These are phyloP conservation scores for Lactifluus echinatus DNA, from an alignment of 768 basidiomycete species.

Conservation along the genomic window DNA sequence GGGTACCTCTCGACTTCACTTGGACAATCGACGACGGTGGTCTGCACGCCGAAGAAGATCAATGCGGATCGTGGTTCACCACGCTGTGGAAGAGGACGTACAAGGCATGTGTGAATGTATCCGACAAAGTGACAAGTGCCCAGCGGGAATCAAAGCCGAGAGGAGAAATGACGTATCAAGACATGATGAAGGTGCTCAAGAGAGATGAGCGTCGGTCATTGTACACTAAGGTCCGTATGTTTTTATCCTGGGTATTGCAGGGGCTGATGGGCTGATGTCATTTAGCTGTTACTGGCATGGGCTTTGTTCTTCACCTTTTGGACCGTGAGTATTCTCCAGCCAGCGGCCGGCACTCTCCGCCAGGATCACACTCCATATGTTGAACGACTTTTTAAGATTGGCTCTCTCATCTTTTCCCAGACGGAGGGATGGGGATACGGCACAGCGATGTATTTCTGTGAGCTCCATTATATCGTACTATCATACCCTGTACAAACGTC, in stretches of 20 bases:
- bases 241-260: background rate
- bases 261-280: background rate
- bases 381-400: constrained; percentile 37
- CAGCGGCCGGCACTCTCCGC: background rate
- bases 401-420: constrained; percentile 55
- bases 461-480: constrained; percentile 19
- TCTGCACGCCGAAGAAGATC: background rate
- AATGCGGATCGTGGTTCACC: background rate
- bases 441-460: constrained; percentile 63
- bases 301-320: constrained; percentile 67
- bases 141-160: constrained; percentile 1
- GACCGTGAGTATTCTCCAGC: constrained; percentile 38
- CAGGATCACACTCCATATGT: background rate
- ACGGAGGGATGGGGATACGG: constrained; percentile 67
- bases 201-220: constrained; percentile 46
- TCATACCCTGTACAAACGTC: background rate
- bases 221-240: constrained; percentile 37
- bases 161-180: constrained; percentile 15
- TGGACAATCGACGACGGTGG: constrained; percentile 9
- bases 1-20: constrained; percentile 6
- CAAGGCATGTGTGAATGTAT: background rate
- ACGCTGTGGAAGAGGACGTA: constrained; percentile 6
- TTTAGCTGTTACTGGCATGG: constrained; percentile 43
- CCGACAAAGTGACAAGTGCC: background rate
- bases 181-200: constrained; percentile 21